Percentiles rank a stretch among this genome's conserved stretches.
These are phyloP conservation scores for Geotrichum ghanense DNA, from an alignment of 805 yeast genomes.

Conservation along the genomic window DNA sequence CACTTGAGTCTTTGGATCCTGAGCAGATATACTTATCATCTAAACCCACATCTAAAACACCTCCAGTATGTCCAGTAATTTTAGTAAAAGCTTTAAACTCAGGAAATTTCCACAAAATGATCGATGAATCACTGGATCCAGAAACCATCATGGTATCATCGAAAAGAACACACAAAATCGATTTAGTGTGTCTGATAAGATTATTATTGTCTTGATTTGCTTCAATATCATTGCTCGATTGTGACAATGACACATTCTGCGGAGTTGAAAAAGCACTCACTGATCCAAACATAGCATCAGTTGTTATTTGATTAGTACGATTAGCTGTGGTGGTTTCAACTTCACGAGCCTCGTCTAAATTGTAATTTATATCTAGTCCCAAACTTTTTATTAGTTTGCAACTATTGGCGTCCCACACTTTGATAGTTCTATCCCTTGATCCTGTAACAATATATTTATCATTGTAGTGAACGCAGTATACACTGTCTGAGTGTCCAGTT, in stretches of 20 bases:
- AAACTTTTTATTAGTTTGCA: conserved; percentile 13
- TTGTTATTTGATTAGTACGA: background rate
- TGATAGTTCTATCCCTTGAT: conserved; percentile 34
- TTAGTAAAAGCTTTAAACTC: conserved; percentile 15
- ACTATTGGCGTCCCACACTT: conserved; percentile 24
- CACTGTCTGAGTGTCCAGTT: conserved; percentile 72
- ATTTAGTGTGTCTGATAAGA: conserved; percentile 19
- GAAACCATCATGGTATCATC: conserved; percentile 21
- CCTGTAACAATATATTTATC: conserved; percentile 70
- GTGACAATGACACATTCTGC: background rate
- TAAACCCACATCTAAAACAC: conserved; percentile 22
- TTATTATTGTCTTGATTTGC: background rate
- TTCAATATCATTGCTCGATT: background rate
- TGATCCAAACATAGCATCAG: background rate
- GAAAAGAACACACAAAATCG: conserved; percentile 23
- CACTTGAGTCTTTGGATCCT: conserved; percentile 26
- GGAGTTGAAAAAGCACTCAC: conserved; percentile 1
- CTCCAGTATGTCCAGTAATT: conserved; percentile 17
- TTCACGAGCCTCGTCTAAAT: background rate
- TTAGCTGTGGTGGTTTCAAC: background rate
- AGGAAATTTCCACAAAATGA: conserved; percentile 23
- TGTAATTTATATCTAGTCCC: conserved; percentile 6
- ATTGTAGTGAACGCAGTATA: conserved; percentile 68
- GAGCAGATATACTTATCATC: conserved; percentile 19
- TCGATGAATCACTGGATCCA: conserved; percentile 25